Evolutionary conservation across 352 stramenopile genomes (phyloP).

Genomic region (Globisporangium orthogonon): DNA sequence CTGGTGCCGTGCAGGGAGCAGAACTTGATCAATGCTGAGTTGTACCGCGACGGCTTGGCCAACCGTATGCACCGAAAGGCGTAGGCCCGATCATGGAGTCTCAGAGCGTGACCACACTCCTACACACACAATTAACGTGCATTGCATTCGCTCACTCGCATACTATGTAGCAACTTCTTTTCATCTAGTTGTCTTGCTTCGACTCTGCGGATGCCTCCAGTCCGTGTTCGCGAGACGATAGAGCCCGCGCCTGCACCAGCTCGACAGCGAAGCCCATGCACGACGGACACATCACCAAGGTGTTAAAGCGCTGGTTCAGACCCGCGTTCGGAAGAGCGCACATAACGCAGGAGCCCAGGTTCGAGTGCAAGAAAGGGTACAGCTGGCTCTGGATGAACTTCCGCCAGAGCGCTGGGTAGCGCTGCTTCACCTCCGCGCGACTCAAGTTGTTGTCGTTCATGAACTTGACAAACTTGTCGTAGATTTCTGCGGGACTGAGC

Average conservation of each 20-base stretch:
- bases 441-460: slow-evolving; percentile 25
- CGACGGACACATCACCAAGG: slow-evolving; percentile 34
- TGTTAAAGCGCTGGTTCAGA: slow-evolving; percentile 46
- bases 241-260: slow-evolving; percentile 4
- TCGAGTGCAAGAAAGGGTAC: slow-evolving; percentile 8
- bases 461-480: slow-evolving; percentile 20
- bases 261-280: slow-evolving; percentile 28
- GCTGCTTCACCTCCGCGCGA: slow-evolving; percentile 23
- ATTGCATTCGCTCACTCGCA: neutral
- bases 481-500: slow-evolving; percentile 5
- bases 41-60: slow-evolving; percentile 3
- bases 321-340: slow-evolving; percentile 35
- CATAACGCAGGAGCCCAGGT: slow-evolving; percentile 25
- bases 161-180: neutral
- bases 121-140: too few species aligned
- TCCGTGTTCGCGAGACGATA: neutral
- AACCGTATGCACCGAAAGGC: slow-evolving; percentile 1
- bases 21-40: slow-evolving; percentile 18
- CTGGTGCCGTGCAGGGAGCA: slow-evolving; percentile 17
- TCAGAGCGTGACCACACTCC: too few species aligned
- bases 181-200: slow-evolving; percentile 5
- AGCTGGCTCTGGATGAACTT: slow-evolving; percentile 31
- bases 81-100: neutral
- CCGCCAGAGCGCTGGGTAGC: slow-evolving; percentile 32
- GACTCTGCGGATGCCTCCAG: neutral